These are phyloP conservation scores for Barbarea vulgaris DNA, from an alignment of 345 rosid species.

Conservation along the genomic window DNA sequence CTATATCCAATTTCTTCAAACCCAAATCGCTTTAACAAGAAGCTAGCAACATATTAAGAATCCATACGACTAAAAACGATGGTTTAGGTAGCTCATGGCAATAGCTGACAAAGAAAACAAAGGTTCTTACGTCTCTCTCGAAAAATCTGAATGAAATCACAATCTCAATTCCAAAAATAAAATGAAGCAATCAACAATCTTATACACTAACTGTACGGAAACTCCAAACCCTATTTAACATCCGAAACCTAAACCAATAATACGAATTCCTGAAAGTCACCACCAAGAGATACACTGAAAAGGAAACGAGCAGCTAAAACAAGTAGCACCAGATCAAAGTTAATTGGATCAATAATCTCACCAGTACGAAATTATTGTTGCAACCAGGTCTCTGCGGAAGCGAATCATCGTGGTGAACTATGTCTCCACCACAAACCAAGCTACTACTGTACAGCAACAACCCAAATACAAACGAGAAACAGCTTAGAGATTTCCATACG, in stretches of 20 bases:
- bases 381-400: conserved; percentile 89
- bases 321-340: background rate
- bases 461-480: conserved; percentile 26
- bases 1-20: conserved; percentile 6
- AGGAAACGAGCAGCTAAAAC: background rate
- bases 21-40: background rate
- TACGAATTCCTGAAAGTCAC: background rate
- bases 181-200: background rate
- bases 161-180: conserved; percentile 9
- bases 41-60: background rate
- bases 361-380: conserved; percentile 89
- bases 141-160: conserved; percentile 4
- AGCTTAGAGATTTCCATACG: conserved; percentile 1
- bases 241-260: conserved; percentile 9
- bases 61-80: background rate
- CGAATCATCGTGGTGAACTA: conserved; percentile 81
- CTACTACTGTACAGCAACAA: conserved; percentile 45
- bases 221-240: background rate
- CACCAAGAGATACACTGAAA: conserved; percentile 3
- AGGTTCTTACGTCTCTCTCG: background rate
- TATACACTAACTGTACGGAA: background rate
- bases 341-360: conserved; percentile 12
- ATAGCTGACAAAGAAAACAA: background rate
- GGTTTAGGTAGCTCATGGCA: background rate
- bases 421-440: conserved; percentile 68